Evolutionary conservation across 129 eudicot genomes (phyloP).

Genomic region (Kitagawia praeruptora): DNA sequence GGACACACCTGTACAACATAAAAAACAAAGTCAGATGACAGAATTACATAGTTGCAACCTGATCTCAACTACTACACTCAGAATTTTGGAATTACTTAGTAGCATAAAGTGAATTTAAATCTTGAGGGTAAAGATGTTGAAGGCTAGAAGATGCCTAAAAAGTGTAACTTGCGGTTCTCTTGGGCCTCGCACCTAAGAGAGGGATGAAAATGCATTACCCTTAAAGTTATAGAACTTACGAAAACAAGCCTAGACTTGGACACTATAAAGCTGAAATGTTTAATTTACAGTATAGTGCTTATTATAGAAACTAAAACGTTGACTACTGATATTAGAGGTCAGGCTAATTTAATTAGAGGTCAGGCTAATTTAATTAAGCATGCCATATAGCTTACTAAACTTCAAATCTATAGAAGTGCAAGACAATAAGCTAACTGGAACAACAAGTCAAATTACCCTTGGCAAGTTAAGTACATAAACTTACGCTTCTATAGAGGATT

Average conservation of each 20-base stretch:
- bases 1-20: constrained; percentile 67
- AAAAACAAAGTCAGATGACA: constrained; percentile 10
- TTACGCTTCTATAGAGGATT: too few species aligned
- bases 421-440: neutral
- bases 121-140: neutral
- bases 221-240: neutral
- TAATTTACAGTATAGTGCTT: neutral
- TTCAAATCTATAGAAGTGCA: neutral
- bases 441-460: too few species aligned
- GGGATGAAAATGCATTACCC: neutral
- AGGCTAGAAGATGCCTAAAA: neutral
- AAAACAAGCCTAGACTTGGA: neutral
- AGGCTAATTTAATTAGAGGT: too few species aligned
- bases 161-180: neutral
- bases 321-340: neutral
- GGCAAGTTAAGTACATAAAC: too few species aligned
- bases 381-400: neutral
- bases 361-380: neutral
- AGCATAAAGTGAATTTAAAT: neutral
- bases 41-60: neutral
- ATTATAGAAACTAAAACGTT: neutral
- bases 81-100: neutral
- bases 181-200: neutral
- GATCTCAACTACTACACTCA: neutral
- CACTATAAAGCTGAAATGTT: neutral